Conservation (phyloP, 1,284 basidiomycete species). For the Papiliotrema terrestris region DNA sequence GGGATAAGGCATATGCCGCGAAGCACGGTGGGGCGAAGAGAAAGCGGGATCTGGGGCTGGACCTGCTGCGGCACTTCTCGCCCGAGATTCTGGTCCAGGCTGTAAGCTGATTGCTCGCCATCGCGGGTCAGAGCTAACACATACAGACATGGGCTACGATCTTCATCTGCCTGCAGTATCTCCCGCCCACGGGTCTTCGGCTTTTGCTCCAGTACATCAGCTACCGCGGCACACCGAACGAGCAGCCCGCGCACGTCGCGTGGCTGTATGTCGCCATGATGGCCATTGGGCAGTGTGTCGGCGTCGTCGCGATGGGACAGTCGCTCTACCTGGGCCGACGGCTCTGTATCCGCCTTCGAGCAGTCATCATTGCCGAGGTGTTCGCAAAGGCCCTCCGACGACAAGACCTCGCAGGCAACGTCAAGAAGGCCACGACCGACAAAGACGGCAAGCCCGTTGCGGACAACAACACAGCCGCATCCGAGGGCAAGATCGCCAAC, state of each 20-base stretch:
- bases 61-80: conserved; percentile 33
- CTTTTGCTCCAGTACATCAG: conserved; percentile 52
- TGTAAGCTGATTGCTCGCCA: conserved; percentile 16
- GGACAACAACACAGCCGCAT: conserved; percentile 34
- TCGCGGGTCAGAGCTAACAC: neutral
- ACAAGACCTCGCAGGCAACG: conserved; percentile 49
- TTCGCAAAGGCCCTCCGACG: conserved; percentile 56
- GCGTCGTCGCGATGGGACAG: conserved; percentile 48
- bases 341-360: conserved; percentile 49
- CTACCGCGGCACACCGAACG: conserved; percentile 31
- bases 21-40: conserved; percentile 25
- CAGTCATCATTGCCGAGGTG: conserved; percentile 55
- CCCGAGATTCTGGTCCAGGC: conserved; percentile 23
- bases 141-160: conserved; percentile 48
- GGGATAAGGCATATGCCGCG: conserved; percentile 16
- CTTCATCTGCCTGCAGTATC: conserved; percentile 50
- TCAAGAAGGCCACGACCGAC: conserved; percentile 23
- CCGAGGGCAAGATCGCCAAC: conserved; percentile 56
- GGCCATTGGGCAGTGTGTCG: conserved; percentile 50
- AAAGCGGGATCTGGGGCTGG: conserved; percentile 43
- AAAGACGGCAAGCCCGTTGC: conserved; percentile 22
- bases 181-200: conserved; percentile 53
- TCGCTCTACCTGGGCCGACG: conserved; percentile 53
- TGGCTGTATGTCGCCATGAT: conserved; percentile 54
- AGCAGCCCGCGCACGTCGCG: conserved; percentile 52